Conservation (phyloP, 2,329 filamentous ascomycete genomes). For the Byssoonygena ceratinophila region DNA sequence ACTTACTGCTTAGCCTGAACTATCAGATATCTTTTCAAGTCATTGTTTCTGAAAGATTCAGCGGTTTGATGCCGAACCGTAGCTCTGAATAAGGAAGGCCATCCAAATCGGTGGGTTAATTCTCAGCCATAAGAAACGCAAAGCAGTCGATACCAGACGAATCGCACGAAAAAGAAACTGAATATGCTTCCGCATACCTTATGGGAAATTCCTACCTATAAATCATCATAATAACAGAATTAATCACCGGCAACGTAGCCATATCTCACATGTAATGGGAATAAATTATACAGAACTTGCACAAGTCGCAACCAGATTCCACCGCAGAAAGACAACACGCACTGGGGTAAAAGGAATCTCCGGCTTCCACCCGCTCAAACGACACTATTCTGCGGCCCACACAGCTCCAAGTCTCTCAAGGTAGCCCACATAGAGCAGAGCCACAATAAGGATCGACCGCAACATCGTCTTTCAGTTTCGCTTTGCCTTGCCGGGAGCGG, state of each 20-base stretch:
- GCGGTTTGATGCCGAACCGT: no score
- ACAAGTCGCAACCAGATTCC: not conserved
- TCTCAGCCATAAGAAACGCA: no score
- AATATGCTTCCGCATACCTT: no score
- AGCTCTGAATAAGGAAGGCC: no score
- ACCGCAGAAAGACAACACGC: not conserved
- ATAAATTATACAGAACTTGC: not conserved
- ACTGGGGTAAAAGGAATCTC: not conserved
- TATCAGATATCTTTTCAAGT: no score
- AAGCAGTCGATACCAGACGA: no score
- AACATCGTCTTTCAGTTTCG: not conserved
- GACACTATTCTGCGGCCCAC: not conserved
- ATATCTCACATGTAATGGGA: not conserved
- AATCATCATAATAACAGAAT: not conserved
- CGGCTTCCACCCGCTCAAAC: no score
- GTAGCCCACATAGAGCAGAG: not conserved
- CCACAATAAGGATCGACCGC: not conserved
- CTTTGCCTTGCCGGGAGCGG: not conserved
- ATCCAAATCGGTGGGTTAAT: no score
- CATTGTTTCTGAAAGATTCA: no score
- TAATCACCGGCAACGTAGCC: not conserved
- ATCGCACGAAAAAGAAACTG: no score
- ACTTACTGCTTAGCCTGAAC: no score
- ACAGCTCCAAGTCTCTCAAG: not conserved
- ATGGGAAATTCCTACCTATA: not conserved